Conservation (phyloP, 148 eudicot species). For the Arctostaphylos glauca region DNA sequence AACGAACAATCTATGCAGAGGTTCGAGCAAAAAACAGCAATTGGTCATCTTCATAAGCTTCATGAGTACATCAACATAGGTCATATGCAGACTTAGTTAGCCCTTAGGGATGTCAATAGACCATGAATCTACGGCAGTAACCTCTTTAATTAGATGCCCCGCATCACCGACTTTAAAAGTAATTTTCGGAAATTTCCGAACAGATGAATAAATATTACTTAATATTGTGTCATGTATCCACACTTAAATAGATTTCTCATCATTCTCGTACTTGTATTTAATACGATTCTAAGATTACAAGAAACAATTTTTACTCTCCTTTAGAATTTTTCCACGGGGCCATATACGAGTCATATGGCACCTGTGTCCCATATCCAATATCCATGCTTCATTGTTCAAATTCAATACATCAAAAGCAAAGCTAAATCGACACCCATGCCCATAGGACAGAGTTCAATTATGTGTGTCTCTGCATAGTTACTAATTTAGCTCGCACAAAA, state of each 20-base stretch:
- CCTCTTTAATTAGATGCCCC: background rate
- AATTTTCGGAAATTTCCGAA: background rate
- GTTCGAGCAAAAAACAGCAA: background rate
- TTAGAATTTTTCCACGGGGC: no score
- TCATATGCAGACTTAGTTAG: background rate
- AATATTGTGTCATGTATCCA: background rate
- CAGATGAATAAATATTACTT: background rate
- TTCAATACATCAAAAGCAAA: background rate
- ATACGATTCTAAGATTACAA: background rate
- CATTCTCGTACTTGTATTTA: background rate
- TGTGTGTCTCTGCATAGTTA: background rate
- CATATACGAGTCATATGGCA: background rate
- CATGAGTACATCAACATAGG: background rate
- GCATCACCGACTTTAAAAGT: background rate
- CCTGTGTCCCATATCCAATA: background rate
- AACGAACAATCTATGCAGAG: background rate
- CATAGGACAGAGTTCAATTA: background rate
- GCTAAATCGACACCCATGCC: background rate
- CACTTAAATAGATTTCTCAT: background rate
- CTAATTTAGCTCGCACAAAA: background rate
- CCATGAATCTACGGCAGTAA: background rate
- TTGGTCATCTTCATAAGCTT: background rate
- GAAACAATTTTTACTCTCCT: background rate
- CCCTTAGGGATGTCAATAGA: background rate
- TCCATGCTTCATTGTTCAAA: background rate